Evolutionary conservation across 2,329 filamentous ascomycete species (phyloP), one percentile per base, ranked within the genome.

Genomic region (Xylariomycetidae sp.): DNA sequence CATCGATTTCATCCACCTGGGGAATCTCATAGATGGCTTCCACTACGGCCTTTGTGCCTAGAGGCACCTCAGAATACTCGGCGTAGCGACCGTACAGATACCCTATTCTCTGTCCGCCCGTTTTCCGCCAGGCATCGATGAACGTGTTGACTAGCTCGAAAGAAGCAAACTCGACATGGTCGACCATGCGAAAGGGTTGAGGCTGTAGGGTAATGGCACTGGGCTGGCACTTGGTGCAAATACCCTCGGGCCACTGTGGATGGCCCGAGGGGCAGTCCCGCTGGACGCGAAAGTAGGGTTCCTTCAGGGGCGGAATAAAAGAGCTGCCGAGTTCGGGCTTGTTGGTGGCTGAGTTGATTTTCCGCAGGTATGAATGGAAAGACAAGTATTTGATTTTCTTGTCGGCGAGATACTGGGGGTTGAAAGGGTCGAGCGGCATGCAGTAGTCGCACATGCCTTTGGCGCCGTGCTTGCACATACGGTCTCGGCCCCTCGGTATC

Each of bases 391-490:
- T 98, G 73, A 98, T 96, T 72, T 96, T 96, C 71, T 90, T 94
- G 50, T 98, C 90, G 18, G 79, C 77, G 13, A 98, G 74, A 51
- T 96, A 96, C 36, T 80, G 80, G n/a, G 83, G 62, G 53, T 94
- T 82, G 62, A 94, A 98, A 1, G 92, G 92, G 54, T 98, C 92
- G 31, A 97, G 66, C 0, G 94, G 94, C 78, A 94, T 94, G 66
- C 92, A 98, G 64, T 96, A 94, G 64, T 98, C 92, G 62, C 92
- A 98, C 92, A 98, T 98, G 58, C 92, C 92, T 64, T 95, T 97
- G 32, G 85, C 82, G 2, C 90, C 90, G 59, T 98, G 92, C 42
- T 87, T 82, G 66, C 92, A 98, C 88, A 98, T 58, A 14, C 51
- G 53, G 29, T 57, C 54, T 27, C 49, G 50, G 13, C 51, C 42